Evolutionary conservation across 257 asterid species (phyloP), one percentile per base, ranked within the genome.

Genomic region (Prunella vulgaris): DNA sequence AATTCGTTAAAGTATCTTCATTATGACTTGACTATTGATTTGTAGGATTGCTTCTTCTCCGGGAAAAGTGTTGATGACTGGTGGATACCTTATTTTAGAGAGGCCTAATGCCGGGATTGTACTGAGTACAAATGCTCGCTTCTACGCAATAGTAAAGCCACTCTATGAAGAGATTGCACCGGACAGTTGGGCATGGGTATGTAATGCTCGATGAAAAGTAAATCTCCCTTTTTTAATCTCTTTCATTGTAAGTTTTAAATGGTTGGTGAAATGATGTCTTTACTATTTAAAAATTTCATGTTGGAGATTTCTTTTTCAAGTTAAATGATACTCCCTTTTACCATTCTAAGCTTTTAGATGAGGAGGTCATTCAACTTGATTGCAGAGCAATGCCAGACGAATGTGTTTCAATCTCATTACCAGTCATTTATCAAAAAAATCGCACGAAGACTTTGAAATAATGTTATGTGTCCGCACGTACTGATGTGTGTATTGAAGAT

Each of bases 81-180:
- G 99, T 22, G 99, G 97, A 30, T 94, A 94, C 84, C 96, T 94
- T 76, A 78, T 94, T 51, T 76, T 94, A 82, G 97, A 91, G 90
- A 89, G 95, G 90, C 97, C 96, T 27, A 89, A 91, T 83, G 93
- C 99, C 20, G 97, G 99, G 78, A 85, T 89, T 68, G 99, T 94
- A 13, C 85, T 94, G 73, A 94, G 99, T 74, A 91, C 99, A 21
- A 94, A 94, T 80, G 93, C 99, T 61, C 90, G 99, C 40, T 91
- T 94, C 79, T 94, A 89, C 60, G 97, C 95, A 37, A 89, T 91
- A 75, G 95, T 91, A 67, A 89, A 87, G 78, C 99, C 97, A 48
- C 81, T 87, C 66, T 76, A 84, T 60, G 87, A 82, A 62, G 92
- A 94, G 69, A 27, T 72, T 53, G 84, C 71, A 75, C 85, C 93